phyloP scores from a whole-genome alignment of 2,329 filamentous ascomycete species.

The Penicillium sp. region DNA sequence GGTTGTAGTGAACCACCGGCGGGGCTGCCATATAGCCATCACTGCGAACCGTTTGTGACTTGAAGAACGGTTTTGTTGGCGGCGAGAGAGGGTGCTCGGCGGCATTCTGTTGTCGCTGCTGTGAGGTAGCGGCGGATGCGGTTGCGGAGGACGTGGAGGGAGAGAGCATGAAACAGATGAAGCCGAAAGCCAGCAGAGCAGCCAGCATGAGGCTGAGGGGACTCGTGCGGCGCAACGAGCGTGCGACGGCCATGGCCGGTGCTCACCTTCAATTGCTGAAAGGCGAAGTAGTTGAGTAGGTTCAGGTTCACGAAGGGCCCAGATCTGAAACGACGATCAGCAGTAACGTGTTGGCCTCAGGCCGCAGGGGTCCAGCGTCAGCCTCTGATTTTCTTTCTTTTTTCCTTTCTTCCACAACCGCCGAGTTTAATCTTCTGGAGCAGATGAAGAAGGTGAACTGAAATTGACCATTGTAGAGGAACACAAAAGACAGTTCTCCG shows the following conservation, averaged over 20 bases:
- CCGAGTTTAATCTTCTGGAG: background rate
- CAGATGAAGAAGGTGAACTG: background rate
- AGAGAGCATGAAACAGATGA: slow-evolving; percentile 55
- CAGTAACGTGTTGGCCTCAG: slow-evolving; percentile 7
- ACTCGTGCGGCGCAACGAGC: slow-evolving; percentile 74
- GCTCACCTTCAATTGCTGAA: slow-evolving; percentile 5
- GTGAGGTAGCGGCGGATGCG: slow-evolving; percentile 45
- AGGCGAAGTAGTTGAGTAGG: slow-evolving; percentile 9
- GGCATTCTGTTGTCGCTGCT: slow-evolving; percentile 54
- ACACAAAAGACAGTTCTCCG: background rate
- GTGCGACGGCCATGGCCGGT: slow-evolving; percentile 55
- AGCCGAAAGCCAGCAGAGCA: slow-evolving; percentile 67
- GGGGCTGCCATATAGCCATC: slow-evolving; percentile 62
- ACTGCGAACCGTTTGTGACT: slow-evolving; percentile 51
- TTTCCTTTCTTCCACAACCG: background rate
- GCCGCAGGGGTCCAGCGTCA: background rate
- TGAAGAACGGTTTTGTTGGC: slow-evolving; percentile 71
- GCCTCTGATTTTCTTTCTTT: background rate
- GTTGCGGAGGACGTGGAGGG: slow-evolving; percentile 49
- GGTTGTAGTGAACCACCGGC: slow-evolving; percentile 86
- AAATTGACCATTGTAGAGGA: background rate
- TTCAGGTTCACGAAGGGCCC: slow-evolving; percentile 1
- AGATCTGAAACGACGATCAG: slow-evolving; percentile 13
- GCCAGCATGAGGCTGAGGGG: slow-evolving; percentile 73
- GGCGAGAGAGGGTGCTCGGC: slow-evolving; percentile 71